Conservation (phyloP, 331 rosid genomes). For the Phaseolus coccineus region DNA sequence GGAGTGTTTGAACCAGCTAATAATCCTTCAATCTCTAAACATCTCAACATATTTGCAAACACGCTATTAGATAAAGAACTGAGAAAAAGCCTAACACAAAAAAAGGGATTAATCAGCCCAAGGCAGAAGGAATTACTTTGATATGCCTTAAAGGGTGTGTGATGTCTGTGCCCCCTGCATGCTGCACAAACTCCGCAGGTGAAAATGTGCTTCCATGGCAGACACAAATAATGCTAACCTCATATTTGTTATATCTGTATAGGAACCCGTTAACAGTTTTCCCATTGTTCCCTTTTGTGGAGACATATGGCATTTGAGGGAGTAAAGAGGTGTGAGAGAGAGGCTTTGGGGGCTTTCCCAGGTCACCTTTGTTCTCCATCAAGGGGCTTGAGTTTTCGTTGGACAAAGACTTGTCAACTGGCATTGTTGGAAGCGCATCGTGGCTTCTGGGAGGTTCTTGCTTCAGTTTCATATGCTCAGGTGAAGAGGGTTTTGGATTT, state of each 20-base stretch:
- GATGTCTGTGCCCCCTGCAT: conserved; percentile 80
- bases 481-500: not conserved
- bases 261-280: conserved; percentile 70
- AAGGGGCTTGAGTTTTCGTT: conserved; percentile 8
- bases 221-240: conserved; percentile 80
- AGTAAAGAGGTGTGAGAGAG: conserved; percentile 34
- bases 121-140: conserved; percentile 62
- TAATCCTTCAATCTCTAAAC: not conserved
- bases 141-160: conserved; percentile 75
- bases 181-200: conserved; percentile 89
- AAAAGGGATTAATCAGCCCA: not conserved
- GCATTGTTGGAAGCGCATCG: conserved; percentile 27
- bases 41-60: not conserved
- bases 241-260: conserved; percentile 62
- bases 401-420: not conserved
- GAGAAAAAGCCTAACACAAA: not conserved
- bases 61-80: not conserved
- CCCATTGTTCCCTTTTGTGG: conserved; percentile 73
- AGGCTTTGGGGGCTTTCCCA: conserved; percentile 58
- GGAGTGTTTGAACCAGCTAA: not conserved
- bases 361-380: conserved; percentile 41
- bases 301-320: conserved; percentile 76
- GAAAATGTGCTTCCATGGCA: conserved; percentile 90
- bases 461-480: not conserved
- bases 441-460: conserved; percentile 23